Evolutionary conservation across 805 yeast species (phyloP).

Genomic region (Metschnikowia borealis): DNA sequence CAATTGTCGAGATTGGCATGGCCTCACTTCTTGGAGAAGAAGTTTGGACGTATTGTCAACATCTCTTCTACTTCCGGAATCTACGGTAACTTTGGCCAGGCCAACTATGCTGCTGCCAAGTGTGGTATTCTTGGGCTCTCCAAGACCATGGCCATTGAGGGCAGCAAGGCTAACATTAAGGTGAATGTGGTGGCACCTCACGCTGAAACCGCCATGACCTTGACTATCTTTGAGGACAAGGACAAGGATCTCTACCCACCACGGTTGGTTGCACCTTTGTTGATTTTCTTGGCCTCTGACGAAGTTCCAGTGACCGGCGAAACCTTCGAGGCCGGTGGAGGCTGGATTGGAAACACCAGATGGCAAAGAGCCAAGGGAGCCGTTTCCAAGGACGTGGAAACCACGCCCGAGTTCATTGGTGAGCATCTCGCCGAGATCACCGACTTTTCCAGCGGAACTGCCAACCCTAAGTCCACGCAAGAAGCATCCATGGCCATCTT

Average conservation of each 20-base stretch:
- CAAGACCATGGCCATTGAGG: slow-evolving; percentile 85
- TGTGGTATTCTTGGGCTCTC: slow-evolving; percentile 83
- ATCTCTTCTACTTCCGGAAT: slow-evolving; percentile 95
- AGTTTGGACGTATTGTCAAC: slow-evolving; percentile 78
- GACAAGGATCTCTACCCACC: slow-evolving; percentile 85
- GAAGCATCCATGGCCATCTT: slow-evolving; percentile 81
- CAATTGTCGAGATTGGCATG: slow-evolving; percentile 84
- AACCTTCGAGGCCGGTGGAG: slow-evolving; percentile 90
- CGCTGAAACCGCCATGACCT: slow-evolving; percentile 97
- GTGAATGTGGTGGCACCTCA: slow-evolving; percentile 92
- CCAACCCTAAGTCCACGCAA: slow-evolving; percentile 56
- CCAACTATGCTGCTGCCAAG: slow-evolving; percentile 93
- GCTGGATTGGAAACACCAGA: slow-evolving; percentile 92
- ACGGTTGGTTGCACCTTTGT: slow-evolving; percentile 84
- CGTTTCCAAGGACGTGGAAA: slow-evolving; percentile 50
- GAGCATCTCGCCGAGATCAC: slow-evolving; percentile 63
- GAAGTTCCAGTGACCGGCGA: slow-evolving; percentile 71
- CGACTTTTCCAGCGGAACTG: slow-evolving; percentile 55
- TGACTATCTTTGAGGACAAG: slow-evolving; percentile 72
- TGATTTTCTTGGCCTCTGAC: slow-evolving; percentile 75
- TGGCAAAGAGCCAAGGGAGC: slow-evolving; percentile 93
- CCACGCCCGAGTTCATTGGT: slow-evolving; percentile 65
- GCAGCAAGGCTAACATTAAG: slow-evolving; percentile 68
- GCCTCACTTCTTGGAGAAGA: slow-evolving; percentile 81
- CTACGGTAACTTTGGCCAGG: slow-evolving; percentile 96